A percentile compares a stretch with the other conserved stretches of the same genome.
Evolutionary conservation across 176 grass and related monocot genomes (phyloP).

Genomic region (Poa pratensis): DNA sequence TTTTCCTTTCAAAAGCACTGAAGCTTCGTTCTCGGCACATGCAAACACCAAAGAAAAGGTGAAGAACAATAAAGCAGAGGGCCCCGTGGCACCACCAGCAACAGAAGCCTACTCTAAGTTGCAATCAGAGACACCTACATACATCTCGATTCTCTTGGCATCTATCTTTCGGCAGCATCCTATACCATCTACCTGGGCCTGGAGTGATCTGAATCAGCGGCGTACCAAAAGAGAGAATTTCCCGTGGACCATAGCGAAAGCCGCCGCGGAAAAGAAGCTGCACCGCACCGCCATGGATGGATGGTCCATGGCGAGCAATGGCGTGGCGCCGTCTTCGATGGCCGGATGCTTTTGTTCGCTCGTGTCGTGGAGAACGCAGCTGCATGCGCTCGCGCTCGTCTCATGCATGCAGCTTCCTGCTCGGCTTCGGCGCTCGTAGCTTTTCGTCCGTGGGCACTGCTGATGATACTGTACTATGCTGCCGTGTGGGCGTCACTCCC

Average conservation of each 20-base stretch:
- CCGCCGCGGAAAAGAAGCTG: conserved; percentile 50
- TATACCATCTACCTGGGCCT: background rate
- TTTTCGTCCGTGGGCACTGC: conserved; percentile 11
- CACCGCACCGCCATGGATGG: background rate
- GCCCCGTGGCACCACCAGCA: background rate
- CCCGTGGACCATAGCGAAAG: conserved; percentile 44
- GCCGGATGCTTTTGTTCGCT: background rate
- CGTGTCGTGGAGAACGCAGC: background rate
- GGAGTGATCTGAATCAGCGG: background rate
- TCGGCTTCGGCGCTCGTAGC: background rate
- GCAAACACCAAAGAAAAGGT: background rate
- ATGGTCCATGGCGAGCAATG: conserved; percentile 10
- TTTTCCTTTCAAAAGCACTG: background rate
- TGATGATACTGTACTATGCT: background rate
- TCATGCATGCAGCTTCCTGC: conserved; percentile 32
- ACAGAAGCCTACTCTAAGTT: conserved; percentile 20
- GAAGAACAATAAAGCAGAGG: background rate
- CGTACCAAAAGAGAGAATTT: background rate
- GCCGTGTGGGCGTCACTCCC: background rate
- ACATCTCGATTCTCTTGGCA: conserved; percentile 40
- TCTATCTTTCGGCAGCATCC: conserved; percentile 47
- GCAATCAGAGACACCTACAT: conserved; percentile 26
- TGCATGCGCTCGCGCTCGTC: background rate
- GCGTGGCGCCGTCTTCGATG: conserved; percentile 19
- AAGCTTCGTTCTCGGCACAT: background rate